Conservation (phyloP, 108 stramenopile genomes). For the Skeletonema marinoi region DNA sequence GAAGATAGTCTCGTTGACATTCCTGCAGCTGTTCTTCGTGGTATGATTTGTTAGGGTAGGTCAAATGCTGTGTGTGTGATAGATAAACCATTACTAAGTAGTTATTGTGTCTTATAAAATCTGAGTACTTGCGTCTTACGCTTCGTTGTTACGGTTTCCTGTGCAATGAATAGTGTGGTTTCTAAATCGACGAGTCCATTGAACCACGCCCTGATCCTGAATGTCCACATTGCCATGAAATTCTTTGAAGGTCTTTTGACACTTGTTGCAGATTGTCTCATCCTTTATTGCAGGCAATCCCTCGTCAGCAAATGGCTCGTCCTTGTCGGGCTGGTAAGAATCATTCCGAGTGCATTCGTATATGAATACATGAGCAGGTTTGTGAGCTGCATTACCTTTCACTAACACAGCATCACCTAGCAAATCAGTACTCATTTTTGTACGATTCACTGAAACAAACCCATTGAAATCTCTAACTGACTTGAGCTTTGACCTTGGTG, state of each 20-base stretch:
- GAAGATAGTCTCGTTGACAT: not conserved
- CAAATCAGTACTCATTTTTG: slow-evolving; percentile 16
- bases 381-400: slow-evolving; percentile 13
- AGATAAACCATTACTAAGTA: no score
- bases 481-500: slow-evolving; percentile 66
- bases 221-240: slow-evolving; percentile 65
- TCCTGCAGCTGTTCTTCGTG: not conserved
- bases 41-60: not conserved
- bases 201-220: slow-evolving; percentile 50
- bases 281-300: not conserved
- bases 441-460: slow-evolving; percentile 54
- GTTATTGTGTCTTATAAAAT: no score
- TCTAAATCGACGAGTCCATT: slow-evolving; percentile 69
- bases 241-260: slow-evolving; percentile 45
- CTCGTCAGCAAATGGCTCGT: slow-evolving; percentile 26
- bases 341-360: slow-evolving; percentile 61
- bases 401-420: slow-evolving; percentile 28
- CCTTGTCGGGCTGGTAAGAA: slow-evolving; percentile 40
- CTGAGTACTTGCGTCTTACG: not conserved
- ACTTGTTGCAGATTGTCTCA: slow-evolving; percentile 46
- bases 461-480: slow-evolving; percentile 68
- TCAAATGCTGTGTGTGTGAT: not conserved
- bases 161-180: slow-evolving; percentile 69
- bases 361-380: slow-evolving; percentile 40
- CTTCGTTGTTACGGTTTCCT: slow-evolving; percentile 5